Evolutionary conservation across 2,329 filamentous ascomycete species (phyloP), one percentile per base, ranked within the genome.

Genomic region (Aureobasidium lini): DNA sequence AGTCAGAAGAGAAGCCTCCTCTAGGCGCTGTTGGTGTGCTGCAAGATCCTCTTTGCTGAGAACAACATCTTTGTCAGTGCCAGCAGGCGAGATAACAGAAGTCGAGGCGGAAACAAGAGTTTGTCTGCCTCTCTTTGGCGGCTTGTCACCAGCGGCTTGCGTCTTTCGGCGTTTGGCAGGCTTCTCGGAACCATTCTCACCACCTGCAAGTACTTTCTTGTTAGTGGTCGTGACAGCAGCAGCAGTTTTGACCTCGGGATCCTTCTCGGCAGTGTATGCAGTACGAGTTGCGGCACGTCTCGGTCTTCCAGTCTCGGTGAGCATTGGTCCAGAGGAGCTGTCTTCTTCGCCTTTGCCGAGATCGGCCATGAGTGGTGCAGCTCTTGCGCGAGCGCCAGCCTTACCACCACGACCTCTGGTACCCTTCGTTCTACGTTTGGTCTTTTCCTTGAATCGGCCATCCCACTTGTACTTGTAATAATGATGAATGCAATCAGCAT

Each of bases 391-490:
- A 53, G 71, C 32, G 29, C 66, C 62, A 61, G 69, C 63, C 79
- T 83, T 61, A 79, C 83, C 71, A 82, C 84, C 73, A 79, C 67
- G 60, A 56, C 68, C 61, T 11, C 66, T 63, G 58, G 70, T 61
- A 63, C 68, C 59, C 66, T 74, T 67, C 52, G 71, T 64, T 64
- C 69, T 72, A 3, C 62, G 57, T 47, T 58, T 59, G 23, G 48
- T 28, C 60, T 69, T 84, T 32, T 89, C 87, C 70, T 92, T 90
- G 62, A 92, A 85, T 63, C 89, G 86, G 43, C 85, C 81, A 48
- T 85, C 80, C 74, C 87, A 87, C 74, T 84, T 94, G 69, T 87
- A 89, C 63, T 89, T 79, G 71, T 94, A 94, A 73, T 94, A 94
- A 71, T 92, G 90, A 69, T 90, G 87, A 65, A 94, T 94, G 71